These are phyloP conservation scores for Babesia gibsoni DNA, from an alignment of 169 alveolate genomes.

Conservation along the genomic window DNA sequence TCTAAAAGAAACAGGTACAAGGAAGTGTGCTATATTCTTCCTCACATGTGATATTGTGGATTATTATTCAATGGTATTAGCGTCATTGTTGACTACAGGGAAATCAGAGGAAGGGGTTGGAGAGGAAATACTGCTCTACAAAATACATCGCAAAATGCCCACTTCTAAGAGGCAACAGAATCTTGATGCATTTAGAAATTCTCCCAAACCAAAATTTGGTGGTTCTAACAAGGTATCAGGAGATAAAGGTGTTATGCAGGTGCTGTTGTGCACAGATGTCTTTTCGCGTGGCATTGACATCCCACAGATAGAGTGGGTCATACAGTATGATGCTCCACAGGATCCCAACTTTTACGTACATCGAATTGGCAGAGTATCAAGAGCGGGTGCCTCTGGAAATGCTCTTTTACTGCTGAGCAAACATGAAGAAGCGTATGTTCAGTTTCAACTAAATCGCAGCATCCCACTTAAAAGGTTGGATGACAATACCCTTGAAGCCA, in stretches of 20 bases:
- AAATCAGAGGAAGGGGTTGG: background rate
- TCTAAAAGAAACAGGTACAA: slow-evolving; percentile 15
- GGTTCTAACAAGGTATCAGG: background rate
- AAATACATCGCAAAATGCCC: slow-evolving; percentile 85
- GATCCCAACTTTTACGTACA: slow-evolving; percentile 88
- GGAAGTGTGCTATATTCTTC: slow-evolving; percentile 68
- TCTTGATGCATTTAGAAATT: background rate
- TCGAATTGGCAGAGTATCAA: slow-evolving; percentile 98
- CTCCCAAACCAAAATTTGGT: background rate
- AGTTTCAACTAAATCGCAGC: slow-evolving; percentile 56
- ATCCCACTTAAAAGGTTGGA: slow-evolving; percentile 13
- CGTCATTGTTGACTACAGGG: slow-evolving; percentile 2
- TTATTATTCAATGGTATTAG: slow-evolving; percentile 38
- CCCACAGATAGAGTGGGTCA: slow-evolving; percentile 89
- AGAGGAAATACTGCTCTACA: slow-evolving; percentile 31
- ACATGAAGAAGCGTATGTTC: slow-evolving; percentile 51
- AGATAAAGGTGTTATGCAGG: background rate
- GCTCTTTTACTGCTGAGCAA: slow-evolving; percentile 77
- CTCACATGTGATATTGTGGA: slow-evolving; percentile 73
- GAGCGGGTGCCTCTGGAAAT: slow-evolving; percentile 97
- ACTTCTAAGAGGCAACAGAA: slow-evolving; percentile 56
- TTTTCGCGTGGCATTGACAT: slow-evolving; percentile 94
- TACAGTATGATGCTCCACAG: slow-evolving; percentile 94
- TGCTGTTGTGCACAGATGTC: slow-evolving; percentile 91
- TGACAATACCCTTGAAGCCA: background rate